Percentiles rank a stretch among this genome's conserved stretches.
Conservation (phyloP, 495 filamentous ascomycete genomes). For the Hamigera avellanea region DNA sequence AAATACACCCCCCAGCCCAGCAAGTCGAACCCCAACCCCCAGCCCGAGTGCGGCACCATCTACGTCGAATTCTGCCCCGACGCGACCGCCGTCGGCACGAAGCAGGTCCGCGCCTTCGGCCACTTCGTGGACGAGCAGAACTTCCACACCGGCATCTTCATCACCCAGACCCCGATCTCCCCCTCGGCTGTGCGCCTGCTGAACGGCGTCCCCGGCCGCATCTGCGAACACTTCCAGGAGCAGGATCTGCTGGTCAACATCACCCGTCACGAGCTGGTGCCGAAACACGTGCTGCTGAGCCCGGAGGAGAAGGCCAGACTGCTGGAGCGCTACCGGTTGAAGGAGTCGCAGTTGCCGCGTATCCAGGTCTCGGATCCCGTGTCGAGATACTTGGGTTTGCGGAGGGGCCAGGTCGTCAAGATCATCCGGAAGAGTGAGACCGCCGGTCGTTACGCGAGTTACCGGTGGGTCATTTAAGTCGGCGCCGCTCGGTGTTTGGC, state of each 20-base stretch:
- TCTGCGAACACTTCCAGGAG: constrained; percentile 91
- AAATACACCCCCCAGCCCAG: constrained; percentile 66
- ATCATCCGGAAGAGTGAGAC: constrained; percentile 77
- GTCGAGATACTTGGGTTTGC: constrained; percentile 80
- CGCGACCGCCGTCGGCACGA: constrained; percentile 61
- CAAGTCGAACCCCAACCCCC: constrained; percentile 49
- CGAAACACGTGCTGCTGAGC: constrained; percentile 82
- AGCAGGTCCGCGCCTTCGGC: constrained; percentile 82
- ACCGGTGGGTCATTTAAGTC: constrained; percentile 51
- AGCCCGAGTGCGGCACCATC: constrained; percentile 69
- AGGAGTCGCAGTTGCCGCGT: constrained; percentile 91
- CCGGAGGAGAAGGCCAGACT: constrained; percentile 77
- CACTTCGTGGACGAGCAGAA: constrained; percentile 64
- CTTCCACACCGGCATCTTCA: constrained; percentile 79
- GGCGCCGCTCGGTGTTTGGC: not conserved
- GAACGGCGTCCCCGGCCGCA: constrained; percentile 64
- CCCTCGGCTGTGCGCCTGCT: constrained; percentile 57
- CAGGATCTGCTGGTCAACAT: constrained; percentile 96
- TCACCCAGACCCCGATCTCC: constrained; percentile 71
- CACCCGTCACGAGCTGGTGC: constrained; percentile 93
- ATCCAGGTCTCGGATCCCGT: constrained; percentile 89
- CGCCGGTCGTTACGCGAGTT: constrained; percentile 46
- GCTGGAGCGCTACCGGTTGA: constrained; percentile 80
- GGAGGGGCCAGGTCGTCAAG: constrained; percentile 94
- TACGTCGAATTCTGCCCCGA: constrained; percentile 88